Evolutionary conservation across 164 flowering plant species (phyloP).

Genomic region (Cinnamomum chago): DNA sequence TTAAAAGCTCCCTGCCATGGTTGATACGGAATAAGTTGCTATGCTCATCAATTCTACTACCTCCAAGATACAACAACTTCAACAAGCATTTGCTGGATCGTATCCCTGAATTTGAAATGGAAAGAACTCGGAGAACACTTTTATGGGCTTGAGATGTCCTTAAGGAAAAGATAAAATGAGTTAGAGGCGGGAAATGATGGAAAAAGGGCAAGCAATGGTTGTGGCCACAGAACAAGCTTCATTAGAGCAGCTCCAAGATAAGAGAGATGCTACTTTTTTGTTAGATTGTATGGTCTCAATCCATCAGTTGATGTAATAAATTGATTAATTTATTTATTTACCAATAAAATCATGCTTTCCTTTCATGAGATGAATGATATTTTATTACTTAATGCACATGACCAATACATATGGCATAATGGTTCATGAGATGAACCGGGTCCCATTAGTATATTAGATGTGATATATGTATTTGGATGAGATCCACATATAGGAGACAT

Average conservation of each 20-base stretch:
- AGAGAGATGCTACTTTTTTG: no score
- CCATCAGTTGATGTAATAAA: no score
- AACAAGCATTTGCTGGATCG: constrained; percentile 89
- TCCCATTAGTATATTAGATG: no score
- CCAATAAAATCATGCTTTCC: no score
- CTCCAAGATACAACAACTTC: constrained; percentile 90
- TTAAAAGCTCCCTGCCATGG: constrained; percentile 47
- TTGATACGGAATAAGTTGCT: constrained; percentile 59
- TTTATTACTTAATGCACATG: no score
- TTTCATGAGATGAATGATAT: no score
- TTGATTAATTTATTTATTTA: no score
- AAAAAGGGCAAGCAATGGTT: constrained; percentile 71
- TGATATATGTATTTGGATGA: no score
- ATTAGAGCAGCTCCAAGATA: constrained; percentile 71
- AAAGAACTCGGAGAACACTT: constrained; percentile 94
- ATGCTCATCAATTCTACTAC: constrained; percentile 70
- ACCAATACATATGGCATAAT: no score
- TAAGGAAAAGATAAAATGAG: constrained; percentile 82
- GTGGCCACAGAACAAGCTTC: constrained; percentile 74
- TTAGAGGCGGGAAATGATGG: constrained; percentile 49
- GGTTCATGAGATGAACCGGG: no score
- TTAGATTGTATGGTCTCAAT: no score
- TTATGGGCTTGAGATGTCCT: constrained; percentile 85
- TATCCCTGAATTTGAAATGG: constrained; percentile 88
- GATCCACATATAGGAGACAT: no score